Evolutionary conservation across 192 early-diverging fungal species (phyloP).

Genomic region (Coemansia sp.): DNA sequence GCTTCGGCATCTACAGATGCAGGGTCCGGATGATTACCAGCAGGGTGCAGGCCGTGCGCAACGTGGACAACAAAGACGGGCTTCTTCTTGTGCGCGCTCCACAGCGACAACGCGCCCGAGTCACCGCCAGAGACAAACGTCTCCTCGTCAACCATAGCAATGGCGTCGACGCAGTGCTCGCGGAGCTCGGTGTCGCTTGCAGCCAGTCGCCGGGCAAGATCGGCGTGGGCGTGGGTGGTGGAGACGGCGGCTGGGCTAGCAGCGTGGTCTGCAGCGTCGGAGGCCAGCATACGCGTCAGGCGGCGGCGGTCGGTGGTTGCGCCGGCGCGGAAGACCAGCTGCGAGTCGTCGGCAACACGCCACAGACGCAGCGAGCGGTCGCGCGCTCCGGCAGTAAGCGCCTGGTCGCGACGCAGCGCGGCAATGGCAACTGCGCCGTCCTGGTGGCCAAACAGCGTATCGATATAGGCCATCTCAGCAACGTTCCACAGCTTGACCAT

Average conservation of each 20-base stretch:
- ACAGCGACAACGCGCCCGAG: slow-evolving; percentile 83
- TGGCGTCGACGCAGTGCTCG: slow-evolving; percentile 78
- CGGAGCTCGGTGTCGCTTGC: slow-evolving; percentile 14
- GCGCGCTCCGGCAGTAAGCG: slow-evolving; percentile 85
- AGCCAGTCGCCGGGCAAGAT: slow-evolving; percentile 28
- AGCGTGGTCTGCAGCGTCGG: not conserved
- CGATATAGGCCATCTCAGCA: slow-evolving; percentile 87
- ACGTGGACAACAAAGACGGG: slow-evolving; percentile 75
- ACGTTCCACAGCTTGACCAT: slow-evolving; percentile 98
- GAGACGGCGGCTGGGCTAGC: not conserved
- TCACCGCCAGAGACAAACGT: slow-evolving; percentile 91
- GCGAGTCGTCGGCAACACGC: slow-evolving; percentile 94
- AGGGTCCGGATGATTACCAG: not conserved
- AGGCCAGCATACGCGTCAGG: slow-evolving; percentile 20
- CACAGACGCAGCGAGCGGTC: slow-evolving; percentile 90
- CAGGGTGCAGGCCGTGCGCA: slow-evolving; percentile 71
- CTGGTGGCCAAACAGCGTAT: slow-evolving; percentile 98
- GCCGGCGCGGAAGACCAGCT: slow-evolving; percentile 89
- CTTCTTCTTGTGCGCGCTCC: slow-evolving; percentile 92
- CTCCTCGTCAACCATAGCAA: slow-evolving; percentile 93
- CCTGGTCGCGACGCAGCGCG: slow-evolving; percentile 83
- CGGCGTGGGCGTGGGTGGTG: slow-evolving; percentile 3
- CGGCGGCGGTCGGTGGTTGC: slow-evolving; percentile 47
- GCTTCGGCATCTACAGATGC: not conserved
- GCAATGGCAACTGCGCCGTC: slow-evolving; percentile 83